Evolutionary conservation across 805 yeast genomes (phyloP), one percentile per base, ranked within the genome.

Genomic region (Kluyveromyces lactis): DNA sequence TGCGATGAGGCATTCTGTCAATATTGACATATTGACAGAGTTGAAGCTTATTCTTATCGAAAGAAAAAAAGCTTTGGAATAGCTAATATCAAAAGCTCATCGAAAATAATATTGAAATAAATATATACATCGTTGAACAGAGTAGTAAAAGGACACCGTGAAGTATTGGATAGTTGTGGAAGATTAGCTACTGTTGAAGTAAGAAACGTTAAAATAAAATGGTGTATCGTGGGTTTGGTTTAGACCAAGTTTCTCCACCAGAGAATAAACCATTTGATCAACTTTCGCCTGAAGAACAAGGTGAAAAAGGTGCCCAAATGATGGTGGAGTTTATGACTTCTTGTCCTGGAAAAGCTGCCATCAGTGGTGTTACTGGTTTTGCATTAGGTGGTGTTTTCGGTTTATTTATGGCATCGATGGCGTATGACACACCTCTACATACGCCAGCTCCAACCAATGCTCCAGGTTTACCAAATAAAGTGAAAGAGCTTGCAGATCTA

Each of bases 331-430:
- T 82, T 62, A 86, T 89, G 87, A 75, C 81, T 47, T 84, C 95
- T 4, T 90, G 98, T 66, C 96, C 97, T 0, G 97, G 97, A 15
- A 90, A 92, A 58, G 77, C 95, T 0, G 80, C 72, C 18, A 79
- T 89, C 70, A 82, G 95, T 21, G 97, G 96, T 45, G 96, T 81
- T 16, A 79, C 95, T 11, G 97, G 97, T 17, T 90, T 86, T 63
- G 89, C 81, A 28, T 75, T 90, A 27, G 97, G 97, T 64, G 97
- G 97, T 45, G 83, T 89, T 43, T 87, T 90, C 61, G 97, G 97
- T 46, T 66, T 92, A 36, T 87, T 90, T 67, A 92, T 90, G 97
- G 90, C 92, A 3, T 65, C 71, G 35, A 64, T 66, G 68, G 56
- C 63, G 1, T 64, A 73, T 63, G 79, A 61, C 44, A 61, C 66